Percentiles rank a stretch among this genome's conserved stretches.
phyloP scores from a whole-genome alignment of 352 stramenopile genomes.

The Pythium plurisporium region DNA sequence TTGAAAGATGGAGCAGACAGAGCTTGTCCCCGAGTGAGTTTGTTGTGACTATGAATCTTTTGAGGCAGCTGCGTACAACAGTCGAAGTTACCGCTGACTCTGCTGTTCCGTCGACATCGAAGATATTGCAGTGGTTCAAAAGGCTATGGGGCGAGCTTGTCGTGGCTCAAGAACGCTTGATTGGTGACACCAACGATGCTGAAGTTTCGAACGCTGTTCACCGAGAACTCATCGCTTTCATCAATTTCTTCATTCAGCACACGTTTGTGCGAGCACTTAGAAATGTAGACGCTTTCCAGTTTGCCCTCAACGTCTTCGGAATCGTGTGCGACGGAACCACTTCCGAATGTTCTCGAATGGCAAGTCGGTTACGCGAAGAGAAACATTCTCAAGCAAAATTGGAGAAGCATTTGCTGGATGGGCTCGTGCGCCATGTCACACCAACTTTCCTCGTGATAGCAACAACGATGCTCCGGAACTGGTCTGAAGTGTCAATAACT shows the following conservation, averaged over 20 bases:
- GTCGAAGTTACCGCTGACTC: background rate
- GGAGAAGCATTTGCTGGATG: background rate
- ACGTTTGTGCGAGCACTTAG: constrained; percentile 1
- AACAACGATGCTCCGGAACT: constrained; percentile 1
- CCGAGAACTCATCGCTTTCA: constrained; percentile 3
- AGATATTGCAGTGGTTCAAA: constrained; percentile 1
- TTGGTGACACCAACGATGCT: background rate
- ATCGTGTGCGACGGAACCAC: background rate
- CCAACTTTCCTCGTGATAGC: background rate
- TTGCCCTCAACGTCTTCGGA: background rate
- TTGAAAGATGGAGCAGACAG: constrained; percentile 3
- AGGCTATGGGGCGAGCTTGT: constrained; percentile 15
- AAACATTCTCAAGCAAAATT: background rate
- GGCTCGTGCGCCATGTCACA: constrained; percentile 9
- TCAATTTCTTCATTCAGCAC: constrained; percentile 17
- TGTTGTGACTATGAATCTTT: constrained; percentile 5
- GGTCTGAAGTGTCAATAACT: background rate
- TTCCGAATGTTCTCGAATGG: background rate
- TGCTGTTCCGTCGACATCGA: background rate
- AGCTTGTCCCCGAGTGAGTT: constrained; percentile 6
- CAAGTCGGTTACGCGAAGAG: background rate
- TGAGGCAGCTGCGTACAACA: constrained; percentile 8
- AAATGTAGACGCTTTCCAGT: background rate
- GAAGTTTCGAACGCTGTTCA: background rate
- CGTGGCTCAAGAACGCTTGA: background rate